Base-by-base conservation (phyloP, 1,284 basidiomycete species). In the Malassezia arunalokei region DNA sequence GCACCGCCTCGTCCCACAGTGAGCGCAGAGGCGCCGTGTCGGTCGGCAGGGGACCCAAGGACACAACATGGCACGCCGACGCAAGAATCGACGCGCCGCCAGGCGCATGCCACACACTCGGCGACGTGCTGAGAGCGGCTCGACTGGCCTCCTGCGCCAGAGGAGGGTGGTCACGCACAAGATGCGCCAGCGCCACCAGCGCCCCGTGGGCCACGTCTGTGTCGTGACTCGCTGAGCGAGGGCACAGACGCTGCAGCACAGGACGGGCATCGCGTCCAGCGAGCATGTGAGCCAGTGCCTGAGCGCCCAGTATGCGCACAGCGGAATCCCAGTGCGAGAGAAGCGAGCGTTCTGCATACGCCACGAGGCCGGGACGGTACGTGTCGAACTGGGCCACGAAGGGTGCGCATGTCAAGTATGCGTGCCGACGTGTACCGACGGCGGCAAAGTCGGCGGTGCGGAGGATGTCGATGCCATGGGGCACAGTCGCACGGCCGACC, bases 391-490 rank as follows among this genome's bases (percentile, higher is more conserved):
- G 77, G 11, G 90, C 87, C 15, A 96, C 86, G 59, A 84, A 82
- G 31, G 86, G 83, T 40, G 89, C 87, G 42, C 87, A 87, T 5
- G 79, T 75, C 6, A 87, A 76, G 69, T 92, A 96, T 0, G 91
- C 83, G 62, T 86, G 86, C 54, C 85, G 79, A 30, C 87, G 77
- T 8, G 90, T 79, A 59, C 88, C 86, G 43, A 98, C 86, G 15
- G 88, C 84, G 74, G 88, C 94, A 73, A 96, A 98, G 75, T 98
- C 94, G 1, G 87, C 88, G 72, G 86, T 85, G 41, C 83, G 79
- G 31, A 99, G 78, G 14, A 95, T 83, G 64, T 90, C 87, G 55
- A 99, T 95, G 0, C 94, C 94, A 74, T 91, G 84, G 37, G 87
- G 84, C 69, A 96, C 91, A 45, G 47, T 43, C 46, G 86, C 85